Conservation (phyloP, 2,329 filamentous ascomycete species). For the Botrytis aclada region DNA sequence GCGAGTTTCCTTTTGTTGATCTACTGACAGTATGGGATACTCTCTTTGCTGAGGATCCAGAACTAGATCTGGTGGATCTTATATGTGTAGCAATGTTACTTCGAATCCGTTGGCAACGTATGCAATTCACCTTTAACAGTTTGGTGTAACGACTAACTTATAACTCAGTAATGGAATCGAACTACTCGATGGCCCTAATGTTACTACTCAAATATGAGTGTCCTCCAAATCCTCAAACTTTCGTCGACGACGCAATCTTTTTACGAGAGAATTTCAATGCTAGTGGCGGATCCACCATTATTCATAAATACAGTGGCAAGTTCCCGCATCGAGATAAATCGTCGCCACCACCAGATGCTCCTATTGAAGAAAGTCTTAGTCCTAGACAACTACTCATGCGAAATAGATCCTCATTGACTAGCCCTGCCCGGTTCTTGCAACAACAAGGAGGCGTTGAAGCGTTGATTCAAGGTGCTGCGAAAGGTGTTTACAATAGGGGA, state of each 20-base stretch:
- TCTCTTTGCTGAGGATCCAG: slow-evolving; percentile 81
- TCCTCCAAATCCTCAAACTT: slow-evolving; percentile 67
- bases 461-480: slow-evolving; percentile 72
- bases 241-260: slow-evolving; percentile 82
- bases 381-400: slow-evolving; percentile 27
- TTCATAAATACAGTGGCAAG: slow-evolving; percentile 67
- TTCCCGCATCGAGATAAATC: slow-evolving; percentile 41
- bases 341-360: slow-evolving; percentile 33
- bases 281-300: slow-evolving; percentile 61
- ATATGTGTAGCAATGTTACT: slow-evolving; percentile 95
- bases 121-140: slow-evolving; percentile 36
- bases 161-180: slow-evolving; percentile 72
- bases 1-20: slow-evolving; percentile 88
- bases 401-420: slow-evolving; percentile 34
- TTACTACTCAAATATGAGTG: slow-evolving; percentile 73
- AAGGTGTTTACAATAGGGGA: slow-evolving; percentile 67
- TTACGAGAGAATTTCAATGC: slow-evolving; percentile 62
- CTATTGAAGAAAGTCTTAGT: slow-evolving; percentile 31
- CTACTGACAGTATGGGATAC: slow-evolving; percentile 85
- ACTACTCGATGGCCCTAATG: slow-evolving; percentile 82
- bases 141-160: neutral
- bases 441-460: slow-evolving; percentile 61
- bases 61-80: slow-evolving; percentile 76
- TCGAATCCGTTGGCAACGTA: slow-evolving; percentile 84
- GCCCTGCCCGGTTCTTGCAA: slow-evolving; percentile 42